Evolutionary conservation across 139 green algal genomes (phyloP).

Genomic region (Nannochloris sp.): DNA sequence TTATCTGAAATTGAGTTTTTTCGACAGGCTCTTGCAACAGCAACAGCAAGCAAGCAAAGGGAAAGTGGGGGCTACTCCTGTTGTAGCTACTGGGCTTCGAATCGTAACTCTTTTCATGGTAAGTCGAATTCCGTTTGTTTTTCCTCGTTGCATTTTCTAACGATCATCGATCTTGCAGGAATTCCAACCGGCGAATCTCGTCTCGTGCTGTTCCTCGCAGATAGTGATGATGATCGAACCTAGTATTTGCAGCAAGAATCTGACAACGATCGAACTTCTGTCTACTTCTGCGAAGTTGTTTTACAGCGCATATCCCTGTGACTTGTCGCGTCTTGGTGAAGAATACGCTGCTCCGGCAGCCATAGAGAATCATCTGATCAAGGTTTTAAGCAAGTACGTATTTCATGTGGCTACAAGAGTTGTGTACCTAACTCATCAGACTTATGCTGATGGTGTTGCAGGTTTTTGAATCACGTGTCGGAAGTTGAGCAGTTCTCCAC

Average conservation of each 20-base stretch:
- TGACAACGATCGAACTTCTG: slow-evolving; percentile 14
- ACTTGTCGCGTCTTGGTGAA: not conserved
- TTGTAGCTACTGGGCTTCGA: slow-evolving; percentile 18
- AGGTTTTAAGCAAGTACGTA: slow-evolving; percentile 8
- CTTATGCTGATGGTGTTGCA: not conserved
- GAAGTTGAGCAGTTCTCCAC: slow-evolving; percentile 1
- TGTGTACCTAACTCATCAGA: too few species aligned
- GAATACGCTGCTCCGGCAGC: not conserved
- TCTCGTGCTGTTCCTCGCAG: slow-evolving; percentile 15
- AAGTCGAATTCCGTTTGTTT: not conserved
- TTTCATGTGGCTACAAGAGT: not conserved
- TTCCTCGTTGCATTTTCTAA: not conserved
- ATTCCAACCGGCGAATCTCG: slow-evolving; percentile 18
- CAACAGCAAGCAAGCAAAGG: slow-evolving; percentile 5
- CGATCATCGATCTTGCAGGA: slow-evolving; percentile 8
- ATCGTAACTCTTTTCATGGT: slow-evolving; percentile 1
- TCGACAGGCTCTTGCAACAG: slow-evolving; percentile 57
- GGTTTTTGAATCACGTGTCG: slow-evolving; percentile 6
- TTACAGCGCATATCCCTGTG: slow-evolving; percentile 1
- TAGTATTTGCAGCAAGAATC: slow-evolving; percentile 6
- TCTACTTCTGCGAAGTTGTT: slow-evolving; percentile 8
- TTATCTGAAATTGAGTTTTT: slow-evolving; percentile 62
- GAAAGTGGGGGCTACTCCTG: slow-evolving; percentile 24
- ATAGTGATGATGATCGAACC: slow-evolving; percentile 34
- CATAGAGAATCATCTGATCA: slow-evolving; percentile 1